Evolutionary conservation across 73 alveolate species (phyloP).

Genomic region (Tetrahymena elliotti): DNA sequence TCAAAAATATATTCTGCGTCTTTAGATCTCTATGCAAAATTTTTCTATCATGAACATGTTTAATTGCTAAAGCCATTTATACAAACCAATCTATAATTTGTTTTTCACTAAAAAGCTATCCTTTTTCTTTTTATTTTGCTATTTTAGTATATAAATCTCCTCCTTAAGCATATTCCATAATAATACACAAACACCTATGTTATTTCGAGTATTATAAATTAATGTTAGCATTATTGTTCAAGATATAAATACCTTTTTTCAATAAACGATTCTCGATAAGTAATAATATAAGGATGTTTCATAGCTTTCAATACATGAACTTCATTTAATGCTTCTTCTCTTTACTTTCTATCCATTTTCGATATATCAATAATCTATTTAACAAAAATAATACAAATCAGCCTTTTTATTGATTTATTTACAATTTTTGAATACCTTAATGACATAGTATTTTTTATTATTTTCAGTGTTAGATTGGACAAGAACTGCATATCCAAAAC

Average conservation of each 20-base stretch:
- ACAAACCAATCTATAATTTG: slow-evolving; percentile 95
- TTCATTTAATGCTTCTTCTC: slow-evolving; percentile 83
- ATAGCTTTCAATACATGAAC: slow-evolving; percentile 80
- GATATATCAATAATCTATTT: slow-evolving; percentile 70
- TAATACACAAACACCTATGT: slow-evolving; percentile 80
- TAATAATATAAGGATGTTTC: slow-evolving; percentile 91
- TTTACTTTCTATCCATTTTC: slow-evolving; percentile 74
- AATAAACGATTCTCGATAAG: slow-evolving; percentile 86
- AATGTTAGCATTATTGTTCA: background rate
- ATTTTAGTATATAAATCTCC: slow-evolving; percentile 94
- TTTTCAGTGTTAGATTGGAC: slow-evolving; percentile 53
- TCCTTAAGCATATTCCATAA: slow-evolving; percentile 98
- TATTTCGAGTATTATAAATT: background rate
- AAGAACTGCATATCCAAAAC: slow-evolving; percentile 88
- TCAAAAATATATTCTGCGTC: slow-evolving; percentile 92
- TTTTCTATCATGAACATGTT: slow-evolving; percentile 93
- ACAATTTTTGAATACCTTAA: slow-evolving; percentile 46
- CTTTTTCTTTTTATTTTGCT: slow-evolving; percentile 70
- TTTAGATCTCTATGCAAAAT: slow-evolving; percentile 95
- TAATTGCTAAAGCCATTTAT: slow-evolving; percentile 92
- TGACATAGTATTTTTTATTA: slow-evolving; percentile 65
- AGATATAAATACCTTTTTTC: slow-evolving; percentile 54
- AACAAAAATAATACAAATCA: background rate
- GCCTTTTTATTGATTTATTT: background rate
- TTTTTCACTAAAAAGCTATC: slow-evolving; percentile 73